Evolutionary conservation across 257 asterid species (phyloP).

Genomic region (Jasminum sambac): DNA sequence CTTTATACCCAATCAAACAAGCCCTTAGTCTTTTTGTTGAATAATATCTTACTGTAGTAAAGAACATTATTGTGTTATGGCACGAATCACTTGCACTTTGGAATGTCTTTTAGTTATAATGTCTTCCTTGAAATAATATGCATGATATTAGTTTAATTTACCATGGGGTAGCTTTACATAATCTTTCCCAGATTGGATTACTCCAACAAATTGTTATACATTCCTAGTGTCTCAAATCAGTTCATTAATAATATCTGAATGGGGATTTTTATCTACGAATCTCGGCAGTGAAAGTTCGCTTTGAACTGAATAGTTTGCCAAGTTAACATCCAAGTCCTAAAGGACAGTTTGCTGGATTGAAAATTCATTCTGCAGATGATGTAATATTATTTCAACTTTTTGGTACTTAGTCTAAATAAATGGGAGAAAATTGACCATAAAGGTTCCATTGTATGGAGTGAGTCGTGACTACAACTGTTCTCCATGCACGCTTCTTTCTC

Average conservation of each 20-base stretch:
- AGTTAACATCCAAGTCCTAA: background rate
- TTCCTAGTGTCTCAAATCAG: background rate
- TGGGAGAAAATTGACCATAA: constrained; percentile 9
- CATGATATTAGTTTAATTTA: background rate
- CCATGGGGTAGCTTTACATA: background rate
- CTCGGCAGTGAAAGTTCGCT: background rate
- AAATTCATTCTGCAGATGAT: background rate
- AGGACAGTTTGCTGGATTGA: background rate
- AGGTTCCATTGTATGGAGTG: constrained; percentile 10
- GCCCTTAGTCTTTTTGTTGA: background rate
- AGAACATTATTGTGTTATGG: background rate
- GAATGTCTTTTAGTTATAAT: background rate
- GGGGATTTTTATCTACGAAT: background rate
- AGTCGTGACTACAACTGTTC: constrained; percentile 13
- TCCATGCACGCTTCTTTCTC: constrained; percentile 7
- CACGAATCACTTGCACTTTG: background rate
- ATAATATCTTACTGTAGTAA: background rate
- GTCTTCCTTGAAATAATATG: background rate
- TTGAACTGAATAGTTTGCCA: background rate
- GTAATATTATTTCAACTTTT: background rate
- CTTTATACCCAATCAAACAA: too few species aligned
- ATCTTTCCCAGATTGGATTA: background rate
- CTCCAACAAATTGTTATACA: background rate
- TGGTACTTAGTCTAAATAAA: background rate
- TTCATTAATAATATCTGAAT: background rate